Conservation (phyloP, 768 basidiomycete genomes). For the Collybiopsis confluens region DNA sequence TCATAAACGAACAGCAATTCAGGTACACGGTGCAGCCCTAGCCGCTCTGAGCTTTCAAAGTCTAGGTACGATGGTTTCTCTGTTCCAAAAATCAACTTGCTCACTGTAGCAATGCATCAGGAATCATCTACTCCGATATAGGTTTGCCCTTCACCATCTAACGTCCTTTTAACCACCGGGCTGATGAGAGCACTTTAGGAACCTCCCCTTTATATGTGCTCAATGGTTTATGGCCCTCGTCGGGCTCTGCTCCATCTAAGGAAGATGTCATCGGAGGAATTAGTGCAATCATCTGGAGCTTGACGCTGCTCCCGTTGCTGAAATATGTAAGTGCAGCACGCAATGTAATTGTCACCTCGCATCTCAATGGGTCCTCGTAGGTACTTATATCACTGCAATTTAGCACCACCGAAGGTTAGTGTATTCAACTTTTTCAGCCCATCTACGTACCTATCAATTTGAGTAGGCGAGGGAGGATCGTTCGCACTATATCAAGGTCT, state of each 20-base stretch:
- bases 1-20: slow-evolving; percentile 27
- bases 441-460: not conserved
- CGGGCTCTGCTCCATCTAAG: slow-evolving; percentile 39
- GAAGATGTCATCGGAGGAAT: slow-evolving; percentile 65
- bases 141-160: slow-evolving; percentile 11
- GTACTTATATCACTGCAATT: slow-evolving; percentile 45
- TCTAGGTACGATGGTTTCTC: slow-evolving; percentile 8
- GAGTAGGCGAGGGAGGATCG: slow-evolving; percentile 59
- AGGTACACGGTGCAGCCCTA: slow-evolving; percentile 26
- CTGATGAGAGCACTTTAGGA: no score
- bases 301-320: slow-evolving; percentile 54
- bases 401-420: slow-evolving; percentile 46
- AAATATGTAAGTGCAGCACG: slow-evolving; percentile 49
- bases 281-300: slow-evolving; percentile 60
- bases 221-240: slow-evolving; percentile 58
- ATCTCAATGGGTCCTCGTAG: slow-evolving; percentile 21
- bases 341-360: not conserved
- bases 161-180: not conserved
- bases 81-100: slow-evolving; percentile 9
- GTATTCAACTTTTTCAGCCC: not conserved
- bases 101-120: slow-evolving; percentile 22
- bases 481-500: slow-evolving; percentile 64
- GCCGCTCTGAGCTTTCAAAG: slow-evolving; percentile 24
- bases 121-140: slow-evolving; percentile 47
- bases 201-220: slow-evolving; percentile 63